Percentiles rank a stretch among this genome's conserved stretches.
These are phyloP conservation scores for Colletotrichum acutatum DNA, from an alignment of 2,329 filamentous ascomycete genomes.

Conservation along the genomic window DNA sequence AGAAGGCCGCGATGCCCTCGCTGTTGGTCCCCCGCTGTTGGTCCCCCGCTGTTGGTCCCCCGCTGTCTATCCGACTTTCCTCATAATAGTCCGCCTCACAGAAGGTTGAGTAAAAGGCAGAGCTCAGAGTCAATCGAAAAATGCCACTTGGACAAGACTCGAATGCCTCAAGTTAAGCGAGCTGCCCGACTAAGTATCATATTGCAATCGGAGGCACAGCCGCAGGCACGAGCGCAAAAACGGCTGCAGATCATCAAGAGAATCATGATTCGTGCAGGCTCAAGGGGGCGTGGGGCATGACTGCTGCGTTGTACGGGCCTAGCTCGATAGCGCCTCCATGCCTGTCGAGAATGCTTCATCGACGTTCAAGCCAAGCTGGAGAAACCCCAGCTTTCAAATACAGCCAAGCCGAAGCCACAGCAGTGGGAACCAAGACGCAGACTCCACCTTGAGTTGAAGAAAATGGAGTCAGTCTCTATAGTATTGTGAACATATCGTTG, in stretches of 20 bases:
- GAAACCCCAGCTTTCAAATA: not conserved
- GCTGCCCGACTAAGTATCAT: not conserved
- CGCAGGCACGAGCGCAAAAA: not conserved
- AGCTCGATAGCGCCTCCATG: not conserved
- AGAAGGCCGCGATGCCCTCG: not conserved
- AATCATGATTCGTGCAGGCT: not conserved
- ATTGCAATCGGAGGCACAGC: not conserved
- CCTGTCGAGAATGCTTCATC: not conserved
- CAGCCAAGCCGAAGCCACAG: not conserved
- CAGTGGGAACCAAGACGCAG: not conserved
- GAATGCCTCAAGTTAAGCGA: no score
- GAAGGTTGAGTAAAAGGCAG: no score
- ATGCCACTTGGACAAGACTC: no score
- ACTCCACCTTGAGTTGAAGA: not conserved
- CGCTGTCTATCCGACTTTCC: not conserved
- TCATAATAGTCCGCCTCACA: not conserved
- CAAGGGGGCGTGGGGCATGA: not conserved
- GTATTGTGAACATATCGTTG: not conserved
- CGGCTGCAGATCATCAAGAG: not conserved
- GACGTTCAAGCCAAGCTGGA: not conserved
- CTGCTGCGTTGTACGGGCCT: not conserved
- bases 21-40: not conserved
- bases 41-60: not conserved
- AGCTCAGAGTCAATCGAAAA: no score
- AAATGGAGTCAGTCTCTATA: not conserved